Evolutionary conservation across 2,329 filamentous ascomycete species (phyloP).

Genomic region (Plenodomus tracheiphilus): DNA sequence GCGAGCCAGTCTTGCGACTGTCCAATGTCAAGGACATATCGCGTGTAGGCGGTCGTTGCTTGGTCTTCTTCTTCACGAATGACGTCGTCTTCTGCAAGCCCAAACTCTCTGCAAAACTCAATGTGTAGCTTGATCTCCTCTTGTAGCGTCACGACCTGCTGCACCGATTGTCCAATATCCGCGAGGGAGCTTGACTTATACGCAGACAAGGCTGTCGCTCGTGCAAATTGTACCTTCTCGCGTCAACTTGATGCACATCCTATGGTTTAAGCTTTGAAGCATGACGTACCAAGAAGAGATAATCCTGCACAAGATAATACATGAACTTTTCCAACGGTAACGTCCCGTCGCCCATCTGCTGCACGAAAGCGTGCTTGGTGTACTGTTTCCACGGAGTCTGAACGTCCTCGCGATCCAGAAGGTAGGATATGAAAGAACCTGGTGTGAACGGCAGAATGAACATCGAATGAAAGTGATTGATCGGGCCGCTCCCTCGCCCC

Average conservation of each 20-base stretch:
- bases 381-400: conserved; percentile 72
- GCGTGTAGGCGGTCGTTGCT: conserved; percentile 80
- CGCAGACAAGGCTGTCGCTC: conserved; percentile 80
- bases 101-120: conserved; percentile 79
- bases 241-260: conserved; percentile 8
- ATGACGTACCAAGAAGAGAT: conserved; percentile 74
- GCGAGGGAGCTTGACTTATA: conserved; percentile 79
- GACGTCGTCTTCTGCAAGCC: conserved; percentile 73
- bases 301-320: conserved; percentile 88
- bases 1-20: conserved; percentile 86
- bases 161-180: conserved; percentile 70
- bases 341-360: conserved; percentile 73
- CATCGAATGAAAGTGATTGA: conserved; percentile 78
- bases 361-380: conserved; percentile 81
- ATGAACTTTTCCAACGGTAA: conserved; percentile 79
- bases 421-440: conserved; percentile 81
- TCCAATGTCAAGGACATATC: conserved; percentile 85
- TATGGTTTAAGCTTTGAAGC: not conserved
- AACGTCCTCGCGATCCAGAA: conserved; percentile 77
- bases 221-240: conserved; percentile 77
- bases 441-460: conserved; percentile 70
- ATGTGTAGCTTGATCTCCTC: conserved; percentile 81
- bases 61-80: conserved; percentile 73
- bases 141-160: conserved; percentile 75
- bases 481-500: conserved; percentile 70